Evolutionary conservation across 371 early-diverging fungal species (phyloP), one percentile per base, ranked within the genome.

Genomic region (Chytridium lagenaria): DNA sequence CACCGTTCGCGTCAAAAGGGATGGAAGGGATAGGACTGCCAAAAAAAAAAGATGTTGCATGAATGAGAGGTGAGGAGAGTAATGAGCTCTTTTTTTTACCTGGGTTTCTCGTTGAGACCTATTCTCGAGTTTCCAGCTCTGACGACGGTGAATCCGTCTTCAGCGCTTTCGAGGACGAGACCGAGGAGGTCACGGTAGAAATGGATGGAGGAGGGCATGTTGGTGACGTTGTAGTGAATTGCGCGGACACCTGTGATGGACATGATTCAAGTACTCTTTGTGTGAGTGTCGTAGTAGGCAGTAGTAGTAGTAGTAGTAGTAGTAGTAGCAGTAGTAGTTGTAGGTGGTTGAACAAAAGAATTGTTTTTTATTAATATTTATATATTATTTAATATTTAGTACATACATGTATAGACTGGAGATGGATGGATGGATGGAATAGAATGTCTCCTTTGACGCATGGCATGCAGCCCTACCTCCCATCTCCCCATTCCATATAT

Each of bases 171-270:
- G 10, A 55, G 57, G 26, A 23, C 3, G 36, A 61, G 61, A 23
- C 61, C 61, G 5, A 61, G 61, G n/a, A 61, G 30, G 36, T 61
- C 61, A 2, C 61, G 61, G 36, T 61, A 61, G 23, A 61, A 61
- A 34, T 15, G 31, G 19, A 61, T 3, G 36, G 61, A 31, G 3
- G 30, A 7, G 36, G 7, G 7, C 61, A 61, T 61, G 36, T 61
- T 26, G 3, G 61, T 33, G 61, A 61, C 36, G 61, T 61, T 61
- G 61, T 22, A 61, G 30, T 52, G 7, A 26, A 61, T 2, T 28
- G 3, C 61, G 61, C 36, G 36, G 37, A 37, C 61, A 7, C 61
- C 61, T 7, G 26, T 37, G 61, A 61, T 61, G 61, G 34, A 34
- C 61, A 61, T 61, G 10, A 10, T 55, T 28, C 19, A 12, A 44